Percentiles rank a stretch among this genome's conserved stretches.
phyloP scores from a whole-genome alignment of 805 yeast genomes.

The Zygoascus tannicola region DNA sequence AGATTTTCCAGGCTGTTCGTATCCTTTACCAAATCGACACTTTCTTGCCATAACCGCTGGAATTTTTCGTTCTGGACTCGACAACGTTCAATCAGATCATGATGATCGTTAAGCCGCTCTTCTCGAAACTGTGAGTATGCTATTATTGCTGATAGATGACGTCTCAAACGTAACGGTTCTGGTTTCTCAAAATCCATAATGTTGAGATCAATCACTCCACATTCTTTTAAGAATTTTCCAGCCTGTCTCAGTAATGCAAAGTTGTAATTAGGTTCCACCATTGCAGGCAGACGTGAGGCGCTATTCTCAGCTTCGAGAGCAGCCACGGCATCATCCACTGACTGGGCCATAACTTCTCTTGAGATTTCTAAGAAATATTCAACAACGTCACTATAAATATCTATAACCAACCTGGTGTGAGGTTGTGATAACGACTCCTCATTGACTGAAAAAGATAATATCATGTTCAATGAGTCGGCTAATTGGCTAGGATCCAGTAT shows the following conservation, averaged over 20 bases:
- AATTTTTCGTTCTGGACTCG: conserved; percentile 37
- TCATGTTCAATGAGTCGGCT: conserved; percentile 40
- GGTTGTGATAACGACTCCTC: conserved; percentile 55
- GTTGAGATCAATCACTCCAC: conserved; percentile 72
- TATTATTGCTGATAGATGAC: conserved; percentile 72
- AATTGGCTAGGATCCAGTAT: conserved; percentile 52
- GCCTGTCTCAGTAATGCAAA: conserved; percentile 52
- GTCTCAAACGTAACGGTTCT: conserved; percentile 52
- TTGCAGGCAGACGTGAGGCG: neutral
- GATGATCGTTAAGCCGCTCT: conserved; percentile 62
- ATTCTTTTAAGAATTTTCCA: conserved; percentile 51
- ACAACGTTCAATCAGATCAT: conserved; percentile 46
- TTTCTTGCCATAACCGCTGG: conserved; percentile 36
- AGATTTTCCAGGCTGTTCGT: conserved; percentile 30
- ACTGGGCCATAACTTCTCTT: conserved; percentile 24
- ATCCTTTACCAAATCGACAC: conserved; percentile 30
- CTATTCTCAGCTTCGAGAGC: conserved; percentile 27
- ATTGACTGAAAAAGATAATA: conserved; percentile 16
- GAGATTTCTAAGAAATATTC: conserved; percentile 51
- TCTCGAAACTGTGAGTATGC: conserved; percentile 81
- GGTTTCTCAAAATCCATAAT: conserved; percentile 70
- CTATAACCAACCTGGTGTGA: conserved; percentile 43
- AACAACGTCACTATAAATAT: conserved; percentile 50
- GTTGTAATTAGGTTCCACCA: conserved; percentile 23
- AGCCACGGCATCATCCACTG: conserved; percentile 26